These are phyloP conservation scores for Cryptococcus sp. DNA, from an alignment of 1,284 basidiomycete genomes.

Conservation along the genomic window DNA sequence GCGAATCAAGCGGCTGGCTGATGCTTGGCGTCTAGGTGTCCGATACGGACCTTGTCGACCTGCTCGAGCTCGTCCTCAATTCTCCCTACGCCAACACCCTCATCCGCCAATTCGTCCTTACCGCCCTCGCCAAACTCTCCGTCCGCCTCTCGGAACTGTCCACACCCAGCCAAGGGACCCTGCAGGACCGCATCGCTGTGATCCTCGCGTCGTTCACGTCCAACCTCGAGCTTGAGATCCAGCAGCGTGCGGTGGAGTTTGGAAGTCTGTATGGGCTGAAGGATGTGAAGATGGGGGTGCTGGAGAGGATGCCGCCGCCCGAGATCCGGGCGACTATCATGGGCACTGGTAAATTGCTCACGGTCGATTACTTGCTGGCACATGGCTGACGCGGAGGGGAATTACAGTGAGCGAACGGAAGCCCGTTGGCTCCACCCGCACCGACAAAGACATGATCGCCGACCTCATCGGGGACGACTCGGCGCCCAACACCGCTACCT, in stretches of 20 bases:
- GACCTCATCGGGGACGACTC: slow-evolving; percentile 76
- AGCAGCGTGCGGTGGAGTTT: slow-evolving; percentile 95
- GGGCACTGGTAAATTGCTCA: slow-evolving; percentile 65
- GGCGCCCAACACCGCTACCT: slow-evolving; percentile 37
- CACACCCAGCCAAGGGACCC: slow-evolving; percentile 58
- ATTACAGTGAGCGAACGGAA: slow-evolving; percentile 78
- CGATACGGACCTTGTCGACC: slow-evolving; percentile 79
- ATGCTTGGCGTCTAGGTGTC: slow-evolving; percentile 56
- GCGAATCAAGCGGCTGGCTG: not conserved
- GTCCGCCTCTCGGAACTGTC: slow-evolving; percentile 58
- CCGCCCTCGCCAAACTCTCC: slow-evolving; percentile 85
- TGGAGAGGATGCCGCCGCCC: slow-evolving; percentile 97
- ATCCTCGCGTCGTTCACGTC: slow-evolving; percentile 74
- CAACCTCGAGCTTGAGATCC: slow-evolving; percentile 88
- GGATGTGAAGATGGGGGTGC: slow-evolving; percentile 78
- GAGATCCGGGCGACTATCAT: slow-evolving; percentile 92
- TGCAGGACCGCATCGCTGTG: slow-evolving; percentile 73
- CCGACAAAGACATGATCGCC: slow-evolving; percentile 64
- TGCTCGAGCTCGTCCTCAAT: slow-evolving; percentile 80
- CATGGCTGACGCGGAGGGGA: not conserved
- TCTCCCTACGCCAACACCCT: slow-evolving; percentile 93
- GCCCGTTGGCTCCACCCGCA: slow-evolving; percentile 81
- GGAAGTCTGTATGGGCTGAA: slow-evolving; percentile 70
- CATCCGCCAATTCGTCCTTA: slow-evolving; percentile 87
- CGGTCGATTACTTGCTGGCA: slow-evolving; percentile 2